phyloP scores from a whole-genome alignment of 305 asterid genomes.

The Solanum aculeatissimum region DNA sequence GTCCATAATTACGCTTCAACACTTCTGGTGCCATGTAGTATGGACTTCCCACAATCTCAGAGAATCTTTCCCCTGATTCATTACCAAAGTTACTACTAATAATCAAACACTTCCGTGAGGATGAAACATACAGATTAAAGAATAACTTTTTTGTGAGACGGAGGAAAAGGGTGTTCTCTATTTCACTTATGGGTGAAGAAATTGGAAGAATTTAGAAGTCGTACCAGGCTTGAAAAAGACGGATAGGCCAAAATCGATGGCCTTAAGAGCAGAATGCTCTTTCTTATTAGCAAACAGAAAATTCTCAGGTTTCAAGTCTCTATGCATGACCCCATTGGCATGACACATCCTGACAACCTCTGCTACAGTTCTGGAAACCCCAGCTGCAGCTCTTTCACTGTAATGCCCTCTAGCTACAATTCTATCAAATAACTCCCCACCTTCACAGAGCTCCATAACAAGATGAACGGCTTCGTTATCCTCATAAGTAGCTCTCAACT shows the following conservation, averaged over 20 bases:
- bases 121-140: too few species aligned
- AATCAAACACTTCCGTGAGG: not conserved
- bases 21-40: conserved; percentile 96
- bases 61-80: conserved; percentile 59
- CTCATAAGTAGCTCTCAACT: conserved; percentile 82
- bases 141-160: not conserved
- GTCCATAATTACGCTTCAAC: conserved; percentile 78
- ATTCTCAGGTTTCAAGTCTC: conserved; percentile 98
- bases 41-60: conserved; percentile 98
- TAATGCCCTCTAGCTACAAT: conserved; percentile 97
- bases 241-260: conserved; percentile 88
- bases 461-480: conserved; percentile 90
- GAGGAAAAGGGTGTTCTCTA: not conserved
- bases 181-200: not conserved
- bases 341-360: conserved; percentile 96
- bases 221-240: conserved; percentile 87
- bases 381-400: conserved; percentile 92
- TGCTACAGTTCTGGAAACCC: conserved; percentile 64
- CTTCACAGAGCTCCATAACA: conserved; percentile 97
- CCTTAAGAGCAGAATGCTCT: conserved; percentile 84
- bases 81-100: not conserved
- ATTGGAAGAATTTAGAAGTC: not conserved
- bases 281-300: conserved; percentile 85
- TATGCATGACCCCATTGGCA: conserved; percentile 81
- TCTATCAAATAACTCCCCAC: conserved; percentile 89